Base-by-base conservation (phyloP, 352 stramenopile genomes). In the Phytophthora colocasiae region DNA sequence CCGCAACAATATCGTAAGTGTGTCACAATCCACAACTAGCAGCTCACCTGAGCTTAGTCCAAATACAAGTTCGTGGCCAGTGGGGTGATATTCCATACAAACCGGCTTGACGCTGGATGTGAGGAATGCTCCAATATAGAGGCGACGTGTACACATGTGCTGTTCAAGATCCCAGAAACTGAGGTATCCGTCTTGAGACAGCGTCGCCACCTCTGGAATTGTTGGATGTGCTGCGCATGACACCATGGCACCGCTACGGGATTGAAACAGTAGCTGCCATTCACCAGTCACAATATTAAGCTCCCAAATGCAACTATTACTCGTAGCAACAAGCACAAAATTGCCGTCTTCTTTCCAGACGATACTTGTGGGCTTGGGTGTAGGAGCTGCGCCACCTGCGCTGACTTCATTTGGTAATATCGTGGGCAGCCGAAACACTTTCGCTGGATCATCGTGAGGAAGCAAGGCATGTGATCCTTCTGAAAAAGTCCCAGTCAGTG, bases 261-360 rank as follows among this genome's bases (percentile, higher is more conserved):
- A 77, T 69, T 92, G 81, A 64, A 88, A 85, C 1, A 90, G 40
- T 6, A 89, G 40, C 22, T 51, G 63, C 81, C 84, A 92, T 40
- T 81, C 69, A 12, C 79, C 78, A 1, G 60, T 67, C 0, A 36
- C 41, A 43, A 85, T 51, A 36, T 85, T 72, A 9, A 86, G 76
- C 32, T 92, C 84, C 80, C 81, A 92, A 53, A 92, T 71, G 26
- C 74, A 87, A 38, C 84, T 90, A n/a, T 66, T 78, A 51, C 68
- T 90, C 12, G 83, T 75, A 4, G 78, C 72, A 17, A 90, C 79
- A 34, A 89, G 58, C 4, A 89, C 59, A 11, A 45, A 53, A 19
- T 77, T 80, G 6, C 80, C 77, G 43, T 92, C 82, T 5, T 84
- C 77, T 49, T 77, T 85, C 80, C 79, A 88, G 11, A 73, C 58